A percentile compares a stretch with the other conserved stretches of the same genome.
These are phyloP conservation scores for Lachnellula arida DNA, from an alignment of 2,329 filamentous ascomycete species.

Conservation along the genomic window DNA sequence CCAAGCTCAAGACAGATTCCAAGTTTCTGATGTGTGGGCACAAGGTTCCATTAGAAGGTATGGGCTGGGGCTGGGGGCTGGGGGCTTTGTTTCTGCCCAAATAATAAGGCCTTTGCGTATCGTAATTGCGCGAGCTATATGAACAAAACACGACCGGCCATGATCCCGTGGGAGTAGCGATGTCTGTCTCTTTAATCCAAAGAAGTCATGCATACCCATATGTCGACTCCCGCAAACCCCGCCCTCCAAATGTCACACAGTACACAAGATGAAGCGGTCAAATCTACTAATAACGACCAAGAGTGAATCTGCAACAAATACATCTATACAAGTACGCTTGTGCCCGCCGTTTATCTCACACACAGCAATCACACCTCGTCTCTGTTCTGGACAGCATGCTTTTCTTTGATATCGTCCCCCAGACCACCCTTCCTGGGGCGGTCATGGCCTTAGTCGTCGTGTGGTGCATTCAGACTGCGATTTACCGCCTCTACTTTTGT, in stretches of 20 bases:
- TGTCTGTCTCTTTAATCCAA: not conserved
- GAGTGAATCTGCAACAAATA: not conserved
- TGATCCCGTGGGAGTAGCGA: not conserved
- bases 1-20: too few species aligned
- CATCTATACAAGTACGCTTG: not conserved
- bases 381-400: not conserved
- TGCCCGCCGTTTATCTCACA: not conserved
- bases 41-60: too few species aligned
- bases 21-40: too few species aligned
- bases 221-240: not conserved
- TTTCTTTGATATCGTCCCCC: not conserved
- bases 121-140: not conserved
- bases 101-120: too few species aligned
- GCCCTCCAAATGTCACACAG: not conserved
- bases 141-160: not conserved
- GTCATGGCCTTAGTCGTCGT: not conserved
- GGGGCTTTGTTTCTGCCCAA: too few species aligned
- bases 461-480: slow-evolving; percentile 1
- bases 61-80: too few species aligned
- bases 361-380: not conserved
- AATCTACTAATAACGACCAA: not conserved
- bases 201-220: not conserved
- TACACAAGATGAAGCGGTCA: not conserved
- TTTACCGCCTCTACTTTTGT: slow-evolving; percentile 32
- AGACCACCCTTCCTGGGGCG: not conserved